Evolutionary conservation across 1,284 basidiomycete species (phyloP).

Genomic region (Coniophora puteana): DNA sequence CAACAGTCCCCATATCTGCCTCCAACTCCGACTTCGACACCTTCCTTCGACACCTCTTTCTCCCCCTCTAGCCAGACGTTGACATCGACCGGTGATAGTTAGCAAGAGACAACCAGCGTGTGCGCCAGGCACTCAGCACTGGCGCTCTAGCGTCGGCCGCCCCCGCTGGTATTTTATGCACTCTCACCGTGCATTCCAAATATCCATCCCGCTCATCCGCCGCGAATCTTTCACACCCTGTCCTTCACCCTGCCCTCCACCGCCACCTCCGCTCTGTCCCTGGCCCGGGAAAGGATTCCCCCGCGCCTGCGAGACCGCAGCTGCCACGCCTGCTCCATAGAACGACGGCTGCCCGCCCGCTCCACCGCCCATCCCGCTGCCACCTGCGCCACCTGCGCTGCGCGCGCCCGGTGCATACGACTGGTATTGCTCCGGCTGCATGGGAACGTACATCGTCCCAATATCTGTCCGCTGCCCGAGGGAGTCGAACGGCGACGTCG

Average conservation of each 20-base stretch:
- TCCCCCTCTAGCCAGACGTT: too few relatives aligned
- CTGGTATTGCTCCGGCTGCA: constrained; percentile 76
- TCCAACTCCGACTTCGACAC: too few relatives aligned
- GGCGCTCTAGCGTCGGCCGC: too few relatives aligned
- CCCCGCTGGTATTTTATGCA: too few relatives aligned
- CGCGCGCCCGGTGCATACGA: too few relatives aligned
- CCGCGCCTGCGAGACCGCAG: constrained; percentile 44
- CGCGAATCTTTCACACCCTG: constrained; percentile 52
- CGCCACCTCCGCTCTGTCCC: too few relatives aligned
- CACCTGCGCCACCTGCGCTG: constrained; percentile 24
- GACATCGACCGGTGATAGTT: too few relatives aligned
- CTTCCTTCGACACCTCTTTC: too few relatives aligned
- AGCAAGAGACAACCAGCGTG: too few relatives aligned
- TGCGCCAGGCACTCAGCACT: too few relatives aligned
- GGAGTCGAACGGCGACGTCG: constrained; percentile 51
- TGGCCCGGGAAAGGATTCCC: constrained; percentile 56
- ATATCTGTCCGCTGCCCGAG: constrained; percentile 63
- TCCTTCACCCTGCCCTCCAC: constrained; percentile 27
- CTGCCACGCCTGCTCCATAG: constrained; percentile 61
- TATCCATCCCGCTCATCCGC: constrained; percentile 67
- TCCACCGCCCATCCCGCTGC: constrained; percentile 35
- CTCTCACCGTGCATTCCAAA: constrained; percentile 78
- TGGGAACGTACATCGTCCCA: constrained; percentile 65
- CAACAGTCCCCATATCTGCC: too few relatives aligned
- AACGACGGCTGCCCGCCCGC: constrained; percentile 51